Base-by-base conservation (phyloP, 176 grass and related monocot genomes). In the Phragmites australis region DNA sequence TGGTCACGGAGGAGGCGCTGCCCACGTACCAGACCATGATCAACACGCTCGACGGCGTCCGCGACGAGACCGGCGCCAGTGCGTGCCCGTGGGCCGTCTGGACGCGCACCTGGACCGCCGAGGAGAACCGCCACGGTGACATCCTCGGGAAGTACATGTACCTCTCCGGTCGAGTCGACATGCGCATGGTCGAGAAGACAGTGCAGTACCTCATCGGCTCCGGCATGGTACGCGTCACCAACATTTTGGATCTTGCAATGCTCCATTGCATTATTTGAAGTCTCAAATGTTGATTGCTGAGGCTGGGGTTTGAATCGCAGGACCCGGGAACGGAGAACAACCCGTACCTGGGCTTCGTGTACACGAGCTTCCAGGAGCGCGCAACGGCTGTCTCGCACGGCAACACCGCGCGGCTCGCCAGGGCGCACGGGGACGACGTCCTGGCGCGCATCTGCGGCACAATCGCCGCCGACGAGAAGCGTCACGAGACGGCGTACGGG, bases 21-120 rank as follows among this genome's bases (percentile, higher is more conserved):
- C 96, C 96, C 22, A 98, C 92, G 62, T 98, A 98, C 82, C 96
- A 98, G 85, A 98, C 92, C 69, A 98, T 98, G 96, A 94, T 98
- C 81, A 98, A 94, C 90, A 98, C 92, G 10, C 81, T 98, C 6
- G 92, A 98, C 72, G 96, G 90, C 32, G 90, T 98, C 16, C 86
- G 83, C 41, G 92, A 98, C n/a, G 96, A 98, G 84, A 98, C 96
- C 8, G 96, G 96, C 42, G 92, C 96, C 64, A 98, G 96, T 82
- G 68, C 63, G 0, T 86, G 75, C 86, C 96, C 92, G 9, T 98
- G 96, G 96, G 92, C 96, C 0, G 71, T 98, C 44, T 98, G 92
- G 96, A 98, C 92, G 41, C 92, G 92, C 15, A 4, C 86, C 6
- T 98, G 96, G 96, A 93, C 96, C 1, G 92, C 90, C 56, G 95